Base-by-base conservation (phyloP, 805 yeast species). In the Wickerhamiella spandovensis region DNA sequence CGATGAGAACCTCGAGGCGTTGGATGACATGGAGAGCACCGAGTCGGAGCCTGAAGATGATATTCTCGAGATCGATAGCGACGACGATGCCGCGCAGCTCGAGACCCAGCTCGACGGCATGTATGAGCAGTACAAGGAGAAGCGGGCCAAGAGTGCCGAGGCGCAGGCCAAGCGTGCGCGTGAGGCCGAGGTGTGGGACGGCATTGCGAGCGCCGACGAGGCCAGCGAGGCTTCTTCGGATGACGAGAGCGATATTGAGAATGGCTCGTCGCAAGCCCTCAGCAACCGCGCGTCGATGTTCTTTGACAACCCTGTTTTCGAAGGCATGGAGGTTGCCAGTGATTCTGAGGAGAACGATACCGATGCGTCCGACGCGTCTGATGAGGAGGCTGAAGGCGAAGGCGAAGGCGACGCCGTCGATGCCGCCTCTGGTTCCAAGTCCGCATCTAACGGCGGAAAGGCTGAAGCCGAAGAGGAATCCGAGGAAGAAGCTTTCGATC, bases 61-160 rank as follows among this genome's bases (percentile, higher is more conserved):
- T 7, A 61, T 56, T 17, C 28, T 44, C 22, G 64, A 55, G 20
- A 23, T 53, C 12, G 65, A 64, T 24, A 62, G 62, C 13, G 67
- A 59, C 9, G 69, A 56, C n/a, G 75, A 76, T 2, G 76, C 70
- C 50, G 73, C 71, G 42, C 59, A 59, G 10, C 74, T 92, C 52
- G 99, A 89, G 61, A 79, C 76, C 9, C 84, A 88, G 67, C 73
- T 92, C 51, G 87, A 89, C 63, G 74, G 72, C 53, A 85, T 88
- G 95, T 89, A 89, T 62, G 69, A 72, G 47, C 71, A 75, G 39
- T 87, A 77, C 64, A 85, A 85, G 63, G 66, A 63, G 46, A 60
- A 62, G 45, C 64, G 61, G 49, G 64, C 68, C 5, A 67, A 61
- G 21, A 75, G 74, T 51, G 74, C 81, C 18, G 75, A 72, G 54